These are phyloP conservation scores for Hylodesmum podocarpum DNA, from an alignment of 306 rosid genomes.

Conservation along the genomic window DNA sequence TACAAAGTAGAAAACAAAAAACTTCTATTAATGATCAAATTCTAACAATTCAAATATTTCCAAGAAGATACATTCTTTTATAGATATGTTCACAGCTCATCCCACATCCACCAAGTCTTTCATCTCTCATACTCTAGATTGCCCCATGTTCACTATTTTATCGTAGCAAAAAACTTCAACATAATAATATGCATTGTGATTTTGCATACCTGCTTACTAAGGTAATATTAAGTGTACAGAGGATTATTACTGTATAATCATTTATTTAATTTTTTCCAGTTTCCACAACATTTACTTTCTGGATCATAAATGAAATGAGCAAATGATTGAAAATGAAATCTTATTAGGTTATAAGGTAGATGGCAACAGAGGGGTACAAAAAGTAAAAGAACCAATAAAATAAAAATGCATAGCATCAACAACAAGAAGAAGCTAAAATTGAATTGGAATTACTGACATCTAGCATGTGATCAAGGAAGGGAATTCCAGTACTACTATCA, in stretches of 20 bases:
- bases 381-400: background rate
- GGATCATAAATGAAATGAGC: background rate
- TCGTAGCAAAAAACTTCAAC: background rate
- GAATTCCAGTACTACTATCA: conserved; percentile 78
- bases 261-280: background rate
- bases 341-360: background rate
- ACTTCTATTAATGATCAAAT: background rate
- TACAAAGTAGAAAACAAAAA: background rate
- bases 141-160: background rate
- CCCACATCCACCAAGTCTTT: background rate
- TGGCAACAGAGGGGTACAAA: background rate
- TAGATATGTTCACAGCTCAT: conserved; percentile 7
- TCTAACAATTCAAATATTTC: background rate
- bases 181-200: background rate
- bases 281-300: background rate
- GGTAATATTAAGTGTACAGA: background rate
- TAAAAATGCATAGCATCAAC: background rate
- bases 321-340: conserved; percentile 5
- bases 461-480: conserved; percentile 96
- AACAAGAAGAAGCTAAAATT: background rate
- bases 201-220: background rate
- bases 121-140: conserved; percentile 2
- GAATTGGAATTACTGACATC: conserved; percentile 61
- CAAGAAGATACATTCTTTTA: background rate
- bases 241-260: background rate